Evolutionary conservation across 305 asterid species (phyloP).

Genomic region (Fraxinus platypoda): DNA sequence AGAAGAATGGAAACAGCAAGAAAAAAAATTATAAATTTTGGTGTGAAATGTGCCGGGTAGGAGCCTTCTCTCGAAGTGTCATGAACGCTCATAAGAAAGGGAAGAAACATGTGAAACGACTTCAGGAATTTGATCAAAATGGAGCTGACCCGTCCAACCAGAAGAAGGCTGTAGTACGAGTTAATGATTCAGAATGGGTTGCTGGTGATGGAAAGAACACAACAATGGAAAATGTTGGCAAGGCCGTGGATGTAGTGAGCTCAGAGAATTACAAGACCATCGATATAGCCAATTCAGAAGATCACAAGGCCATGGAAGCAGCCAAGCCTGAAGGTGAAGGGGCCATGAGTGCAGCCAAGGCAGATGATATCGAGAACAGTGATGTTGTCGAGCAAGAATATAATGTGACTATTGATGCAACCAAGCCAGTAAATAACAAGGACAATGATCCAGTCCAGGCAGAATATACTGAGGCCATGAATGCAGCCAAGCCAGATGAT

Average conservation of each 20-base stretch:
- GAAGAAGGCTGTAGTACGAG: background rate
- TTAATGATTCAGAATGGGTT: conserved; percentile 1
- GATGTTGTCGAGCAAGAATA: background rate
- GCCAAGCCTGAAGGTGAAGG: background rate
- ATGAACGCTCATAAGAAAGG: conserved; percentile 44
- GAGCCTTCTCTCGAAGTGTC: conserved; percentile 15
- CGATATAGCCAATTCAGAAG: background rate
- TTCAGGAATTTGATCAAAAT: background rate
- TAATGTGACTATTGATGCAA: background rate
- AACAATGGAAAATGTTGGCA: background rate
- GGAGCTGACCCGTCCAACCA: background rate
- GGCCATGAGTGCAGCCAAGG: background rate
- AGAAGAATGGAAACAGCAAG: background rate
- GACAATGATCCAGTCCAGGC: background rate
- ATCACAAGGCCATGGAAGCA: background rate
- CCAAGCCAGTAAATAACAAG: background rate
- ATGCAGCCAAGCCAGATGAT: background rate
- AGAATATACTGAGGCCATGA: background rate
- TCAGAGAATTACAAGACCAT: background rate
- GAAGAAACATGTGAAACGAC: conserved; percentile 36
- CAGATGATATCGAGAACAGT: background rate
- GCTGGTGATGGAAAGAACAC: conserved; percentile 10
- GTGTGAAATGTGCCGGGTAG: conserved; percentile 50
- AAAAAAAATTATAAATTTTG: conserved; percentile 25
- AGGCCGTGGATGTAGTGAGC: background rate